Base-by-base conservation (phyloP, 345 rosid genomes). In the Euphorbia peplus region DNA sequence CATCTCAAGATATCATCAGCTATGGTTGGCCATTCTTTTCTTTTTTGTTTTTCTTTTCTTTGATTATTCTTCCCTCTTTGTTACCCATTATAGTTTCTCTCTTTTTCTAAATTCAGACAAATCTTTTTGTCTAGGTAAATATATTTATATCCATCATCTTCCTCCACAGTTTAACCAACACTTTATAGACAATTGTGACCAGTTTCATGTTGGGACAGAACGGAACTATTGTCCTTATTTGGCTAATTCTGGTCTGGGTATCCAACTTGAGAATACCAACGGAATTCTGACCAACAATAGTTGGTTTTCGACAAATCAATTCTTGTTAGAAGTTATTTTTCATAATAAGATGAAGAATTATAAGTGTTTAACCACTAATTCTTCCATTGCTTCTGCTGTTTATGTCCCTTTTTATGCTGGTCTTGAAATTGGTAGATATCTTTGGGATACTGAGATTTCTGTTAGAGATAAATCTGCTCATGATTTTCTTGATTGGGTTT, bases 11-110 rank as follows among this genome's bases (percentile, higher is more conserved):
- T 77, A 48, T 73, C 68, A 57, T 48, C 81, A 88, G 59, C 84
- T 82, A 70, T 80, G 90, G 90, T 84, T 77, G 69, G 82, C 79
- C n/a, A 70, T 84, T 26, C 83, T 77, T 54, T 76, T 83, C 70
- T 80, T 81, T 61, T 50, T 78, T 35, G 48, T 86, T 3, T 75
- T 83, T 28, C 73, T 88, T 61, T 80, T 86, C 76, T 78, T 86
- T 70, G 86, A 84, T 70, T 88, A 83, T 78, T 88, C 88, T 21
- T 82, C 78, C 78, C 58, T 86, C 16, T 46, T 64, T 52, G 57
- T 71, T 47, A 63, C 67, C 70, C 39, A 51, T 52, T 62, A 63
- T 63, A 71, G 69, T 9, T 44, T 63, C 69, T 35, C 63, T 63
- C 21, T 47, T 72, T 54, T 73, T 16, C 73, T 65, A 11, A 70